These are phyloP conservation scores for Linum lewisii DNA, from an alignment of 345 rosid genomes.

Conservation along the genomic window DNA sequence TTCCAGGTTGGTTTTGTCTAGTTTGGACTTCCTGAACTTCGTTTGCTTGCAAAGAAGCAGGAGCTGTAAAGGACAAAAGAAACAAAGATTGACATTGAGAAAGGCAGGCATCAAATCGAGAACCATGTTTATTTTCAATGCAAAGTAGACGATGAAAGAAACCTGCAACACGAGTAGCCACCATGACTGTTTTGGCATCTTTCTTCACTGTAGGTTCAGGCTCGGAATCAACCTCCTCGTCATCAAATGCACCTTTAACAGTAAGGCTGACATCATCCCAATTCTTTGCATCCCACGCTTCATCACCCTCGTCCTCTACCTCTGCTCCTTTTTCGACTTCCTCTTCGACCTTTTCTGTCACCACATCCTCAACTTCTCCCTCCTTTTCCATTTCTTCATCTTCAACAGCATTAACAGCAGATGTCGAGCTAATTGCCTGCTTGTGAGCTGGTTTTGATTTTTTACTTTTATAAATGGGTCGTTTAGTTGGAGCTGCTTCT, in stretches of 20 bases:
- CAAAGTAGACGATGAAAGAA: slow-evolving; percentile 4
- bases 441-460: slow-evolving; percentile 56
- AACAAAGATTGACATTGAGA: too few species aligned
- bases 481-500: slow-evolving; percentile 37
- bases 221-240: slow-evolving; percentile 67
- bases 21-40: slow-evolving; percentile 22
- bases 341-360: slow-evolving; percentile 31
- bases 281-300: slow-evolving; percentile 94
- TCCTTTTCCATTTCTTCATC: slow-evolving; percentile 32
- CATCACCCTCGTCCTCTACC: slow-evolving; percentile 74
- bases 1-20: slow-evolving; percentile 23
- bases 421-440: slow-evolving; percentile 43
- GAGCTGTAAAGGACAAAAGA: slow-evolving; percentile 6
- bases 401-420: slow-evolving; percentile 40
- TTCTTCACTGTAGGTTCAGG: slow-evolving; percentile 46
- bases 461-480: slow-evolving; percentile 73
- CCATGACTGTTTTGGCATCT: slow-evolving; percentile 29
- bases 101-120: too few species aligned
- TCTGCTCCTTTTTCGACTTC: slow-evolving; percentile 47
- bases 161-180: slow-evolving; percentile 38
- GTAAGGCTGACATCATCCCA: slow-evolving; percentile 84
- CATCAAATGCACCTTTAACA: slow-evolving; percentile 78
- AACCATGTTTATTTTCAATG: background rate
- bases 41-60: slow-evolving; percentile 18
- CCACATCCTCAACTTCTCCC: slow-evolving; percentile 33